These are phyloP conservation scores for Hymenoscyphus salicellus DNA, from an alignment of 2,329 filamentous ascomycete species.

Conservation along the genomic window DNA sequence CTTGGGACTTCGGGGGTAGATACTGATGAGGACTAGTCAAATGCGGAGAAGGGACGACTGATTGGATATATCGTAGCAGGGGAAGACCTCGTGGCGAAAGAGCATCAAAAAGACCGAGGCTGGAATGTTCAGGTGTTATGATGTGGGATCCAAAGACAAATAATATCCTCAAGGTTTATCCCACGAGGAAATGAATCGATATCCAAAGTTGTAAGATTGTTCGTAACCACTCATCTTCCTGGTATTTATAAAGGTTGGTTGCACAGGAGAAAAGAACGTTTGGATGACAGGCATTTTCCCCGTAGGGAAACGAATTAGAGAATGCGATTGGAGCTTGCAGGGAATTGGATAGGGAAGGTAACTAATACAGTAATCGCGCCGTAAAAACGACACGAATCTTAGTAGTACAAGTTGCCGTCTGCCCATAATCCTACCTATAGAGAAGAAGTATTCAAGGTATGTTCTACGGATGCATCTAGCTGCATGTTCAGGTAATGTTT, in stretches of 20 bases:
- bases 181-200: not conserved
- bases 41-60: not conserved
- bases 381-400: not conserved
- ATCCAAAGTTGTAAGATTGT: not conserved
- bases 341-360: not conserved
- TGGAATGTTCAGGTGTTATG: not conserved
- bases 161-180: not conserved
- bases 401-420: not conserved
- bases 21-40: conserved; percentile 8
- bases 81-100: conserved; percentile 5
- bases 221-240: not conserved
- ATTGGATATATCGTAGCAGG: not conserved
- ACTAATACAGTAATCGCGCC: not conserved
- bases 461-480: not conserved
- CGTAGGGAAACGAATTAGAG: not conserved
- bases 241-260: not conserved
- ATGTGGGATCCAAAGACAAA: not conserved
- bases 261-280: not conserved
- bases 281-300: not conserved
- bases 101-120: conserved; percentile 6
- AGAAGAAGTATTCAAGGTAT: not conserved
- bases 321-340: not conserved
- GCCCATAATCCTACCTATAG: not conserved
- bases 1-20: conserved; percentile 8
- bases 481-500: not conserved